Evolutionary conservation across 345 rosid species (phyloP), one percentile per base, ranked within the genome.

Genomic region (Brassica nigra): DNA sequence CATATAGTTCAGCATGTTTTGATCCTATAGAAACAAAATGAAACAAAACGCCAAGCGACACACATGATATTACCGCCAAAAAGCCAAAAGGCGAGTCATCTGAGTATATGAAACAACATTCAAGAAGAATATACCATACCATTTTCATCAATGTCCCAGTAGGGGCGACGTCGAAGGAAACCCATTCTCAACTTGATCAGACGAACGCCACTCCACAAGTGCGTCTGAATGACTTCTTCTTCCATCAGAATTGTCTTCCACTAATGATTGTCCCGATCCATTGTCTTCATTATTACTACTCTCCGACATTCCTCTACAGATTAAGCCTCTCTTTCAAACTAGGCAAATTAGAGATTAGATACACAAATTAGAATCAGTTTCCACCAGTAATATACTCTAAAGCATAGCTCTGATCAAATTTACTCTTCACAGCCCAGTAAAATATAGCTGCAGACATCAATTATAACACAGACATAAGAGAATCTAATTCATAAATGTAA

Each of bases 121-220:
- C 23, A 5, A 11, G 58, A n/a, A 31, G 9, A 63, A n/a, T 18
- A 31, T 3, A 63, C 4, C 81, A 82, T 87, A 87, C 91, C 94
- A 75, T 86, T 90, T 36, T 85, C 94, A 6, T 92, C 97, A 30
- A 89, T 86, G 81, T 92, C 98, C 98, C 96, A 92, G 67, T 87
- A 92, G 1, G 94, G 99, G 97, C 2, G 97, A 89, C 55, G 98
- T 92, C 27, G 95, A 91, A 67, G 97, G 91, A 34, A 83, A 89
- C 76, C 96, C 98, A 81, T 90, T 91, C 78, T 91, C 99, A 79
- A 91, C 90, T 88, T 88, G 97, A 84, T 89, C 97, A 63, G 94
- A 95, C 4, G 97, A 95, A 52, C 96, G 91, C 97, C 98, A 95
- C 83, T 92, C 97, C 1, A 87, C 93, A 75, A 91, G 78, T 36